A percentile compares a stretch with the other conserved stretches of the same genome.
Evolutionary conservation across 1,139 yeast species (phyloP).

Genomic region (Diutina sp.): DNA sequence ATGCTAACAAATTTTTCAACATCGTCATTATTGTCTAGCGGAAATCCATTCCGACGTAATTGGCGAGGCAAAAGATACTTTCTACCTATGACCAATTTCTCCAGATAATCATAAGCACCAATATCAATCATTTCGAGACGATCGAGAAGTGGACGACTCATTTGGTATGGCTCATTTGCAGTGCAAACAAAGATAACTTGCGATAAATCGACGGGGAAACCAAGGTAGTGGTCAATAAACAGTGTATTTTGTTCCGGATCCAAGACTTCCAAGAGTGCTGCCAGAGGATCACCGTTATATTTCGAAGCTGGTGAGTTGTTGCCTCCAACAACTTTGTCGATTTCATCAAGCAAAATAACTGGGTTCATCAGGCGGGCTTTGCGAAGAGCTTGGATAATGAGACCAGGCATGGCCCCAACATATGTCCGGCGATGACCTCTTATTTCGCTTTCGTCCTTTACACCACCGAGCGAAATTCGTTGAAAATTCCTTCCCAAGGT

Average conservation of each 20-base stretch:
- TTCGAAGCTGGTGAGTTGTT: constrained; percentile 12
- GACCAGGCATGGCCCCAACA: constrained; percentile 91
- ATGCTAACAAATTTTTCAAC: constrained; percentile 16
- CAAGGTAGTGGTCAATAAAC: constrained; percentile 77
- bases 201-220: constrained; percentile 79
- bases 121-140: constrained; percentile 77
- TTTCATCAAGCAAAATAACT: constrained; percentile 78
- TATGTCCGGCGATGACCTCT: constrained; percentile 90
- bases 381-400: constrained; percentile 65
- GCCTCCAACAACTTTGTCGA: constrained; percentile 70
- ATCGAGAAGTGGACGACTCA: constrained; percentile 73
- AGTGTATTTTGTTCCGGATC: constrained; percentile 83
- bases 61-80: constrained; percentile 74
- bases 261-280: constrained; percentile 77
- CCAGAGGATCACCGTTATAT: constrained; percentile 80
- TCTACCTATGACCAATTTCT: constrained; percentile 63
- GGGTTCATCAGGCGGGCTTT: constrained; percentile 79
- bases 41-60: constrained; percentile 56
- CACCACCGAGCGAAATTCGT: constrained; percentile 78
- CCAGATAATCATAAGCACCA: constrained; percentile 72
- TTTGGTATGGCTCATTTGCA: constrained; percentile 68
- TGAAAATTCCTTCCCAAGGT: constrained; percentile 72
- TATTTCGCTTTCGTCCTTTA: constrained; percentile 82
- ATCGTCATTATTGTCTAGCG: constrained; percentile 13
- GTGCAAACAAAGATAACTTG: constrained; percentile 81